Evolutionary conservation across 2,329 filamentous ascomycete genomes (phyloP).

Genomic region (Dactylonectria macrodidyma): DNA sequence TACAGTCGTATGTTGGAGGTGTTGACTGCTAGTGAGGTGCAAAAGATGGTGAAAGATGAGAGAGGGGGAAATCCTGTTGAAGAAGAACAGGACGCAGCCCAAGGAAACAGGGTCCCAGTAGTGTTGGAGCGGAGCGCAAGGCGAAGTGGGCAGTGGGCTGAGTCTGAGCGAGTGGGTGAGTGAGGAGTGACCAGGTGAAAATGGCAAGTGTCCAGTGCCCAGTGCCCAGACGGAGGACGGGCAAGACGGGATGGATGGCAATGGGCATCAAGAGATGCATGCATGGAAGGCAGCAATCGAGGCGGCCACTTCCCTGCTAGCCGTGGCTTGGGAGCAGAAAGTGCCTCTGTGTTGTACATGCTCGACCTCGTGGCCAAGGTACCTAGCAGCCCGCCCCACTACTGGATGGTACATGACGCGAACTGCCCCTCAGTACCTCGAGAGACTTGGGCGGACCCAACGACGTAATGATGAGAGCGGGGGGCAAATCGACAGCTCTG

Average conservation of each 20-base stretch:
- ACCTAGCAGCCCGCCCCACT: not conserved
- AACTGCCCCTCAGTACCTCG: conserved; percentile 20
- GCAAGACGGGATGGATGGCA: not conserved
- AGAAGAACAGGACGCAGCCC: not conserved
- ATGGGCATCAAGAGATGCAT: conserved; percentile 32
- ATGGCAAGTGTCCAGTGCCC: not conserved
- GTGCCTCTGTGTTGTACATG: not conserved
- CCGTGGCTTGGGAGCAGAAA: not conserved
- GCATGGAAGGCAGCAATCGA: conserved; percentile 32
- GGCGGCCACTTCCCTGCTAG: conserved; percentile 32
- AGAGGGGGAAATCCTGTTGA: not conserved
- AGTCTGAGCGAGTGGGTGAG: conserved; percentile 23
- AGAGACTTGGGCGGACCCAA: conserved; percentile 30
- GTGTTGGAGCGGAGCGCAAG: not conserved
- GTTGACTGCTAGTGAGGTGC: not conserved
- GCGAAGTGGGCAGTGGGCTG: conserved; percentile 24
- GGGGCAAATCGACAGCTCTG: conserved; percentile 37
- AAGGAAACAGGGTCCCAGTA: conserved; percentile 16
- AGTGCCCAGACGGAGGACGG: no score
- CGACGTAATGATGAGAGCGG: conserved; percentile 46
- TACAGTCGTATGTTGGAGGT: not conserved
- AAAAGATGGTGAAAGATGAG: not conserved
- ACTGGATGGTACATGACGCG: not conserved
- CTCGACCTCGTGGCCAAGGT: not conserved
- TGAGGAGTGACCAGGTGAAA: not conserved